These are phyloP conservation scores for Exsudoporus frostii DNA, from an alignment of 768 basidiomycete genomes.

Conservation along the genomic window DNA sequence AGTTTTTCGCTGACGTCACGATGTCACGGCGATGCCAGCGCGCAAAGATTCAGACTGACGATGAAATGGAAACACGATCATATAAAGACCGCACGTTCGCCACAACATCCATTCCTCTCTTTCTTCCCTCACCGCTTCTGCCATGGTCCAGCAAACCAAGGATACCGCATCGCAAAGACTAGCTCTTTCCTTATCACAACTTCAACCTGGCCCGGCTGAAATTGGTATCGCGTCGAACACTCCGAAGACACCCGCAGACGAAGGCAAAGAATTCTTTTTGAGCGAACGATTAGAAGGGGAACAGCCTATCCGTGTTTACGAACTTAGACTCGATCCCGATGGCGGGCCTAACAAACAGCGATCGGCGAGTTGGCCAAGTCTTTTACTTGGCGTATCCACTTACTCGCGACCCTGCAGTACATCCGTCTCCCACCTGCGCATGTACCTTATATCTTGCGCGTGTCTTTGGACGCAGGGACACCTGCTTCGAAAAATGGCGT, in stretches of 20 bases:
- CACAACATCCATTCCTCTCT: neutral
- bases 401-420: constrained; percentile 54
- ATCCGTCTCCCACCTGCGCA: constrained; percentile 92
- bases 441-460: constrained; percentile 84
- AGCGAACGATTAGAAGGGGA: constrained; percentile 50
- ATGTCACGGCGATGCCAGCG: constrained; percentile 9
- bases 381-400: constrained; percentile 3
- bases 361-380: constrained; percentile 53
- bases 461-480: constrained; percentile 89
- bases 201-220: neutral
- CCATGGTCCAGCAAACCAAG: constrained; percentile 14
- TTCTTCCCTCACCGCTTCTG: neutral
- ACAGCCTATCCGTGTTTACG: constrained; percentile 75
- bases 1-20: constrained; percentile 19
- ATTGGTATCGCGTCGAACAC: constrained; percentile 37
- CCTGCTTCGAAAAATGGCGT: constrained; percentile 87
- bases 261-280: constrained; percentile 86
- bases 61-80: constrained; percentile 8
- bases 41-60: neutral
- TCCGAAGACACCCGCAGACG: constrained; percentile 90
- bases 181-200: constrained; percentile 18
- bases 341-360: constrained; percentile 86
- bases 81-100: constrained; percentile 13
- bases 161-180: neutral
- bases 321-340: constrained; percentile 82